phyloP scores from a whole-genome alignment of 2,329 filamentous ascomycete species.

The Sporothrix humicola region DNA sequence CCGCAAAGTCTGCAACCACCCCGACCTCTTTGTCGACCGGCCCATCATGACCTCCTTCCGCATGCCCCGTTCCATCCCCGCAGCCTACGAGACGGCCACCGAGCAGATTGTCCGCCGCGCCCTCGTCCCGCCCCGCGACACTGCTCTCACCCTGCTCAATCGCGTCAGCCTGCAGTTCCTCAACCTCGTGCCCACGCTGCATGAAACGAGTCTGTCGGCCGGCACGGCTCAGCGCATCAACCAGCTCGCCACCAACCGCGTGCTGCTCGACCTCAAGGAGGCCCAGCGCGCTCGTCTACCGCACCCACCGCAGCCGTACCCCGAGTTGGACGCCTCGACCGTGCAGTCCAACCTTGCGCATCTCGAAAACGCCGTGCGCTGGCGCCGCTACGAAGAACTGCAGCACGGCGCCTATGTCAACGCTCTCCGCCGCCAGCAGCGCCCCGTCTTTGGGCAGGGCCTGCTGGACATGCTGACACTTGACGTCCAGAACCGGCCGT shows the following conservation, averaged over 20 bases:
- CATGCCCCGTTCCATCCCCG: conserved; percentile 78
- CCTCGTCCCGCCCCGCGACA: conserved; percentile 49
- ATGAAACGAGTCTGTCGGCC: conserved; percentile 70
- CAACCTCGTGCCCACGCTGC: conserved; percentile 74
- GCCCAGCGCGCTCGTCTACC: conserved; percentile 69
- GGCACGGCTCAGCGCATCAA: conserved; percentile 61
- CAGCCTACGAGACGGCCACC: conserved; percentile 70
- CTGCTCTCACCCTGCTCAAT: conserved; percentile 41
- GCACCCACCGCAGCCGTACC: conserved; percentile 61
- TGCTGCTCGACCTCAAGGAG: conserved; percentile 73
- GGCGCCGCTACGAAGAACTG: conserved; percentile 75
- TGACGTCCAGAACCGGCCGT: conserved; percentile 62
- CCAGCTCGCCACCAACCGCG: conserved; percentile 71
- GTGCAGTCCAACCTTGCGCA: conserved; percentile 73
- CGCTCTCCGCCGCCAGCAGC: conserved; percentile 76
- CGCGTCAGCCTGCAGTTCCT: conserved; percentile 75
- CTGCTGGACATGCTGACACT: conserved; percentile 77
- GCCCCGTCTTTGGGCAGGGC: conserved; percentile 79
- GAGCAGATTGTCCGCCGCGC: conserved; percentile 69
- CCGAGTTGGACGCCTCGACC: conserved; percentile 67
- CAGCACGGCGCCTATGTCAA: conserved; percentile 83
- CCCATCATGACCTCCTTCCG: conserved; percentile 97
- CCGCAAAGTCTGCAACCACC: conserved; percentile 97
- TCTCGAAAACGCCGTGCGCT: conserved; percentile 72
- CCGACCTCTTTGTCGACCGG: conserved; percentile 92